These are phyloP conservation scores for Pouteria glomerata DNA, from an alignment of 148 eudicot genomes.

Conservation along the genomic window DNA sequence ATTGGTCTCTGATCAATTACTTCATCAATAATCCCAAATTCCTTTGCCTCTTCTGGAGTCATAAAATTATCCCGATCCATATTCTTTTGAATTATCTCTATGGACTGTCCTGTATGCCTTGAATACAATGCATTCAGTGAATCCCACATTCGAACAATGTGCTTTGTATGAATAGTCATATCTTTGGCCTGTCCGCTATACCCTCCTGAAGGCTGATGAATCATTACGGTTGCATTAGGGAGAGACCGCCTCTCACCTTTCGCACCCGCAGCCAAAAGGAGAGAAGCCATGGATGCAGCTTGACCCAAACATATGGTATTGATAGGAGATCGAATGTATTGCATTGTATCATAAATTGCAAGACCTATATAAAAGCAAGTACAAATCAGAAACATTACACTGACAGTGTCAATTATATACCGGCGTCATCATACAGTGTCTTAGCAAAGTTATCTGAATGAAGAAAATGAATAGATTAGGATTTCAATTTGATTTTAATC, in stretches of 20 bases:
- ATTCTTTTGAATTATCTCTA: constrained; percentile 66
- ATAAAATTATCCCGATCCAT: constrained; percentile 97
- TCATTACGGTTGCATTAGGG: constrained; percentile 89
- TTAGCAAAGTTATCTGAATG: neutral
- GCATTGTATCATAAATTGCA: constrained; percentile 98
- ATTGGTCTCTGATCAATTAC: constrained; percentile 80
- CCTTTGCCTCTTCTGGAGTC: constrained; percentile 91
- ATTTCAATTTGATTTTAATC: neutral
- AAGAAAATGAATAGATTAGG: neutral
- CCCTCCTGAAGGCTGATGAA: constrained; percentile 98
- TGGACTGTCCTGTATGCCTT: constrained; percentile 80
- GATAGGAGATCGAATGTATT: constrained; percentile 91
- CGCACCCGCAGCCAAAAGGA: constrained; percentile 85
- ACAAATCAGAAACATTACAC: neutral
- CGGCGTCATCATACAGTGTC: neutral
- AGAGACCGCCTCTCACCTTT: constrained; percentile 89
- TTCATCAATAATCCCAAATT: constrained; percentile 91
- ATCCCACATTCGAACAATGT: constrained; percentile 93
- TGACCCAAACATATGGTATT: constrained; percentile 90
- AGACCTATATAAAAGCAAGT: constrained; percentile 53
- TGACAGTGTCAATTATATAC: neutral
- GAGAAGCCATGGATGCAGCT: constrained; percentile 97
- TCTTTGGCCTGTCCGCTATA: constrained; percentile 97
- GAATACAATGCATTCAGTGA: constrained; percentile 64
- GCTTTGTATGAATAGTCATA: constrained; percentile 87